phyloP scores from a whole-genome alignment of 495 filamentous ascomycete genomes.

The Neurospora tetraspora region DNA sequence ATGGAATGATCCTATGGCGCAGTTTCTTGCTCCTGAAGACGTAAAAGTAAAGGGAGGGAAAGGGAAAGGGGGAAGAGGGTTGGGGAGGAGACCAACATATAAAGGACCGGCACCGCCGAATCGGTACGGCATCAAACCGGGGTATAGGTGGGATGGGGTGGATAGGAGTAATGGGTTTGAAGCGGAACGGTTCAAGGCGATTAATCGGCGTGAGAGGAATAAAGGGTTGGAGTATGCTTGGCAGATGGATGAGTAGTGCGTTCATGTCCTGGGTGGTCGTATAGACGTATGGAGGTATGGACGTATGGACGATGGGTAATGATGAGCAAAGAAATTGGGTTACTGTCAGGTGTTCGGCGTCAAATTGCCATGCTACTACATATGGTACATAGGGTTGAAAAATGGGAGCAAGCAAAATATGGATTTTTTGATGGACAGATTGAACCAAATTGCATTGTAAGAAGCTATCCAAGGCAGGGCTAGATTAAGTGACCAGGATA shows the following conservation, averaged over 20 bases:
- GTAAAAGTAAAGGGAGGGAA: conserved; percentile 16
- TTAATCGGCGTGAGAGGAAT: conserved; percentile 62
- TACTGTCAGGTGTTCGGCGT: not conserved
- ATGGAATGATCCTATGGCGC: conserved; percentile 91
- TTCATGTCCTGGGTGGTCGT: no score
- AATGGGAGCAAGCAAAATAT: no score
- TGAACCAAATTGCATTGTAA: no score
- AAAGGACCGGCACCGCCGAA: conserved; percentile 74
- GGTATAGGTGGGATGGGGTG: conserved; percentile 94
- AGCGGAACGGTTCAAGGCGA: conserved; percentile 81
- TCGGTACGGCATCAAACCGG: conserved; percentile 86
- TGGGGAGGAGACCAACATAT: conserved; percentile 62
- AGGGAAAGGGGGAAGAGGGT: conserved; percentile 31
- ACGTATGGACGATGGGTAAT: no score
- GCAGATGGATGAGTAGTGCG: conserved; percentile 91
- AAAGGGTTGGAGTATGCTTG: conserved; percentile 81
- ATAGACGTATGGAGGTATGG: no score
- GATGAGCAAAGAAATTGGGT: not conserved
- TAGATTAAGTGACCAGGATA: no score
- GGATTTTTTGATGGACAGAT: no score
- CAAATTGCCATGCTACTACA: no score
- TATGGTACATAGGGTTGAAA: no score
- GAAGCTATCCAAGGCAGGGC: no score
- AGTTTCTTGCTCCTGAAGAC: conserved; percentile 50
- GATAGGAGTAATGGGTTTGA: conserved; percentile 93